Percentiles rank a stretch among this genome's conserved stretches.
Conservation (phyloP, 2,329 filamentous ascomycete species). For the Pseudopyrenochaeta lycopersici region DNA sequence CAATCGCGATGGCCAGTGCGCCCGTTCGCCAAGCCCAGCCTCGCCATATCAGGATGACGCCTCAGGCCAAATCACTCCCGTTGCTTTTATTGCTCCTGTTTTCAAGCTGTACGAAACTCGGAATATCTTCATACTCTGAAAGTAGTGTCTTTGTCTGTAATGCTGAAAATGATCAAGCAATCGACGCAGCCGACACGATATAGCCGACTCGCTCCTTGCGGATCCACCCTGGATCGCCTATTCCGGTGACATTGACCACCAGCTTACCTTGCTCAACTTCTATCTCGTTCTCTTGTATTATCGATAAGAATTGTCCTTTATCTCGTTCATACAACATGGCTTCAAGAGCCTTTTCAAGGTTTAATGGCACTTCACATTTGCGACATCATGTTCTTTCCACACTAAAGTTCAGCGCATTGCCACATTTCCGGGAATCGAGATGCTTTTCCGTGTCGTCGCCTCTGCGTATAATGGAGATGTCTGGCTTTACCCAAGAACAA, state of each 20-base stretch:
- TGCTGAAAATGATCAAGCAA: not conserved
- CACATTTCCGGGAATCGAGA: slow-evolving; percentile 10
- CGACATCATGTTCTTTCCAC: not conserved
- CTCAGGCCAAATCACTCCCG: not conserved
- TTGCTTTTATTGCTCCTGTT: not conserved
- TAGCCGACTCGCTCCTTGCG: not conserved
- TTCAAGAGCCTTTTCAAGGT: not conserved
- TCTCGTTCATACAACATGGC: not conserved
- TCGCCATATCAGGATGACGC: not conserved
- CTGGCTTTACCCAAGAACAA: slow-evolving; percentile 67
- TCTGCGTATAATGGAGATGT: slow-evolving; percentile 66
- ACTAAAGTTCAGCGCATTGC: not conserved
- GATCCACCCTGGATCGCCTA: not conserved
- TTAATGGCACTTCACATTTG: not conserved
- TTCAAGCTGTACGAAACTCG: not conserved
- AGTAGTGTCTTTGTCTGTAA: not conserved
- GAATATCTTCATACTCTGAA: not conserved
- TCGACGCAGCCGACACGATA: not conserved
- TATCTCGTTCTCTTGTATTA: not conserved
- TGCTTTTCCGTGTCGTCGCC: slow-evolving; percentile 43
- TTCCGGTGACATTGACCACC: slow-evolving; percentile 7
- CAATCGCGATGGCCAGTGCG: slow-evolving; percentile 25
- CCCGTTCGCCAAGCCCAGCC: slow-evolving; percentile 8
- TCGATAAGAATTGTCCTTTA: not conserved
- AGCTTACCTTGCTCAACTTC: not conserved